Conservation (phyloP, 164 flowering plant genomes). For the Macadamia integrifolia region DNA sequence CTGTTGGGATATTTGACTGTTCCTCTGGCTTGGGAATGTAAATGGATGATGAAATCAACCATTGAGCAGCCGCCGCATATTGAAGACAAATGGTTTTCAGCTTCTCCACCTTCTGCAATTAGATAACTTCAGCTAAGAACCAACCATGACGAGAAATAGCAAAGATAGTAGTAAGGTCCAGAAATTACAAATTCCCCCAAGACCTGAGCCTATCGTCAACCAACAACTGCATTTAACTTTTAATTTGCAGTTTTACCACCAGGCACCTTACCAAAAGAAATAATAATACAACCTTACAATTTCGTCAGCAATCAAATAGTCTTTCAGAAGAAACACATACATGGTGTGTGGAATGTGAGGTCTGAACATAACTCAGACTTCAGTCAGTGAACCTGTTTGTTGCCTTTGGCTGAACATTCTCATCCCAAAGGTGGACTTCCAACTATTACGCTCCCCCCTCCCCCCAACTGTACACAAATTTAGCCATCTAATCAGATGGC, state of each 20-base stretch:
- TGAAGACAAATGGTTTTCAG: constrained; percentile 79
- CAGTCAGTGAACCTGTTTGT: too few relatives aligned
- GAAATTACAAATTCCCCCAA: background rate
- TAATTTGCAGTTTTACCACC: background rate
- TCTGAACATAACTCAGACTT: too few relatives aligned
- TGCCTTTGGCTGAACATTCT: too few relatives aligned
- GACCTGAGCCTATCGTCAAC: background rate
- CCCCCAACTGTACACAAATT: too few relatives aligned
- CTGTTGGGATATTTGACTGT: constrained; percentile 16
- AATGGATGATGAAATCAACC: constrained; percentile 75
- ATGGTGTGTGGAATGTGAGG: too few relatives aligned
- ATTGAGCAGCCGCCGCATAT: constrained; percentile 81
- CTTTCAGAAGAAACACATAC: too few relatives aligned
- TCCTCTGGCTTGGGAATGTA: constrained; percentile 38
- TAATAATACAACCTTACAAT: too few relatives aligned
- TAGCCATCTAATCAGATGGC: too few relatives aligned
- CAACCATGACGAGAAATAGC: background rate
- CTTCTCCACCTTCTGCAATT: constrained; percentile 83
- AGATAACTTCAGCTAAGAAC: constrained; percentile 11
- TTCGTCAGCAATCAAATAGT: too few relatives aligned
- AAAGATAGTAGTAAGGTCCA: background rate
- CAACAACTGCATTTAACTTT: background rate
- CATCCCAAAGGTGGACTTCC: too few relatives aligned
- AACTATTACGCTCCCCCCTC: too few relatives aligned
- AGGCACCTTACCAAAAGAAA: background rate